Percentiles rank a stretch among this genome's conserved stretches.
Evolutionary conservation across 257 asterid species (phyloP).

Genomic region (Nicotiana otophora): DNA sequence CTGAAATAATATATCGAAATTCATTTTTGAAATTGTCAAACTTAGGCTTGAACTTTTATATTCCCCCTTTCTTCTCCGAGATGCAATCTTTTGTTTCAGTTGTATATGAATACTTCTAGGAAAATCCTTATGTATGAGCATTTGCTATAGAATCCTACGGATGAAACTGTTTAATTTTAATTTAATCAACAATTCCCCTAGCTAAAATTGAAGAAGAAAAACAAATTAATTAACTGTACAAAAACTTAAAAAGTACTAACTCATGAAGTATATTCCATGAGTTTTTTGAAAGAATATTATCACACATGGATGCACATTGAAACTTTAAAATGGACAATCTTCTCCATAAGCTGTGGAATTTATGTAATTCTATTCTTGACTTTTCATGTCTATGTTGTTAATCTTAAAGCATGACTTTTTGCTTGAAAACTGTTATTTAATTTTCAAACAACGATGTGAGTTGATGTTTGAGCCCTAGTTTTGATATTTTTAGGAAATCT

Average conservation of each 20-base stretch:
- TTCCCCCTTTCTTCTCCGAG: not conserved
- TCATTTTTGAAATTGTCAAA: not conserved
- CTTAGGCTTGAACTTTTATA: not conserved
- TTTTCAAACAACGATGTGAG: not conserved
- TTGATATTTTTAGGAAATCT: not conserved
- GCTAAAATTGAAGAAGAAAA: not conserved
- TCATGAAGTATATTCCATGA: not conserved
- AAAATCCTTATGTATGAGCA: not conserved
- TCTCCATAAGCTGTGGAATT: no score
- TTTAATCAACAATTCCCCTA: not conserved
- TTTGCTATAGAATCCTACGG: not conserved
- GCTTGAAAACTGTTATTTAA: not conserved
- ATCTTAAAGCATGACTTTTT: not conserved
- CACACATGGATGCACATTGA: no score
- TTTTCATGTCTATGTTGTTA: not conserved
- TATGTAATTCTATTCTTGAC: no score
- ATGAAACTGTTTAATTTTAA: not conserved
- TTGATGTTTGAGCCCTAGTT: not conserved
- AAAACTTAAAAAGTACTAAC: not conserved
- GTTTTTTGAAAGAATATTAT: not conserved
- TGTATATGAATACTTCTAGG: not conserved
- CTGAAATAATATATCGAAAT: not conserved
- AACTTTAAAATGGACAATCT: no score
- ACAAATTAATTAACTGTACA: not conserved
- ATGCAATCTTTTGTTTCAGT: no score